phyloP scores from a whole-genome alignment of 2,329 filamentous ascomycete species.

The Catunica adiposa region DNA sequence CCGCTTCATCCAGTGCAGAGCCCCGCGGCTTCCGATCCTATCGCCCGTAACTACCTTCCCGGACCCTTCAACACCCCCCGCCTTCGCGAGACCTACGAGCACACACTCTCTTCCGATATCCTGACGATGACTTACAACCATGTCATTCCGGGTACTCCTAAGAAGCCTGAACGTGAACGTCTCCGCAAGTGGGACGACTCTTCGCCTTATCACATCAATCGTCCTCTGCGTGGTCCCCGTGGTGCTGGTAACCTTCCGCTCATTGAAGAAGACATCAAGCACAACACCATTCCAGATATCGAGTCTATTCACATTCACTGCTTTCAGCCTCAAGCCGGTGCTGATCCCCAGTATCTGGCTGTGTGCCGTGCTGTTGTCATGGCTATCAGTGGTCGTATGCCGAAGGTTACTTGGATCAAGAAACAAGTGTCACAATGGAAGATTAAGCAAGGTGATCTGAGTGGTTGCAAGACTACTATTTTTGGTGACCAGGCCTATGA shows the following conservation, averaged over 20 bases:
- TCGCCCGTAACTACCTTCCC: slow-evolving; percentile 73
- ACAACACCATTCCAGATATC: slow-evolving; percentile 72
- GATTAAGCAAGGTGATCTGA: slow-evolving; percentile 51
- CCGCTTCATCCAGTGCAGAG: slow-evolving; percentile 86
- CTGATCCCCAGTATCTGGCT: slow-evolving; percentile 60
- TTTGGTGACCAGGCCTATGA: slow-evolving; percentile 69
- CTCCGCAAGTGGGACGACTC: slow-evolving; percentile 76
- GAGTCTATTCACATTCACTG: slow-evolving; percentile 66
- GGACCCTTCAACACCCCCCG: slow-evolving; percentile 82
- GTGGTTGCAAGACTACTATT: slow-evolving; percentile 63
- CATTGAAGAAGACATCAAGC: slow-evolving; percentile 57
- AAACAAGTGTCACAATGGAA: slow-evolving; percentile 60
- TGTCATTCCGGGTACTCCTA: slow-evolving; percentile 56
- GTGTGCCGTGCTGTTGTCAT: slow-evolving; percentile 73
- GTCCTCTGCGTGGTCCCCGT: slow-evolving; percentile 67
- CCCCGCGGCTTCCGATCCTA: slow-evolving; percentile 69
- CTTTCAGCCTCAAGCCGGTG: slow-evolving; percentile 51
- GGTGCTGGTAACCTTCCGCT: slow-evolving; percentile 54
- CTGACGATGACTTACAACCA: slow-evolving; percentile 82
- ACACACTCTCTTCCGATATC: slow-evolving; percentile 72
- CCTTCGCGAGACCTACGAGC: slow-evolving; percentile 76
- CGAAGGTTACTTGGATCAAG: slow-evolving; percentile 52
- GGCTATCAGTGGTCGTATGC: slow-evolving; percentile 65
- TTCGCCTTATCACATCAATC: slow-evolving; percentile 87
- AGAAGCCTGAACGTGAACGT: slow-evolving; percentile 38